A percentile compares a stretch with the other conserved stretches of the same genome.
phyloP scores from a whole-genome alignment of 495 filamentous ascomycete species.

The Podospora didyma region DNA sequence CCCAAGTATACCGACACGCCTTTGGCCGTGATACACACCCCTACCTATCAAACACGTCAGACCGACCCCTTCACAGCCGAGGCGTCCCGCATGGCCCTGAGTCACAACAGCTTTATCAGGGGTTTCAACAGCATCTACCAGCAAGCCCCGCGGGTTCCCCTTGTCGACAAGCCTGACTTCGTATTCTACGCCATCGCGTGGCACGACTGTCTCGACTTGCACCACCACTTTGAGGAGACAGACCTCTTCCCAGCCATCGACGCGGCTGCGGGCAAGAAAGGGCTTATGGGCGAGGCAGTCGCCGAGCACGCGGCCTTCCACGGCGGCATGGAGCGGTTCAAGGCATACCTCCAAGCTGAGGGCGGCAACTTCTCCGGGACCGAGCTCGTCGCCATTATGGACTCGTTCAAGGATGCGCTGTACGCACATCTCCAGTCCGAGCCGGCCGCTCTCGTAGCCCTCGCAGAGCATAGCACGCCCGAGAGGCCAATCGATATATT shows the following conservation, averaged over 20 bases:
- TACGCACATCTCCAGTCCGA: conserved; percentile 32
- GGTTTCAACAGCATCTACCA: conserved; percentile 30
- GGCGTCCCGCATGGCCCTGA: conserved; percentile 17
- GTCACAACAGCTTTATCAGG: conserved; percentile 25
- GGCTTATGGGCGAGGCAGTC: conserved; percentile 21
- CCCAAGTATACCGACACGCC: conserved; percentile 4
- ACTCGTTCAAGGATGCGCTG: conserved; percentile 29
- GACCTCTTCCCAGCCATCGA: conserved; percentile 24
- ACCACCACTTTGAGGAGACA: conserved; percentile 35
- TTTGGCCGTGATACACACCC: conserved; percentile 1
- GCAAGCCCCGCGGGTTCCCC: conserved; percentile 18
- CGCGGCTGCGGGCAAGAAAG: conserved; percentile 23
- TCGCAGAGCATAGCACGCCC: conserved; percentile 17
- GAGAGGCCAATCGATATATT: conserved; percentile 10
- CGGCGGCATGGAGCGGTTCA: conserved; percentile 24
- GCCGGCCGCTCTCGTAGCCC: conserved; percentile 25
- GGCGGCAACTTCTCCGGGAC: conserved; percentile 12
- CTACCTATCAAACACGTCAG: neutral
- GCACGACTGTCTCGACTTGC: conserved; percentile 24
- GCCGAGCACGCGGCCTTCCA: conserved; percentile 29
- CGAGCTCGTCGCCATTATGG: conserved; percentile 30
- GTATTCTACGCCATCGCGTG: conserved; percentile 31
- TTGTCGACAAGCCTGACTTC: conserved; percentile 26
- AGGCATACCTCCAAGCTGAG: conserved; percentile 22
- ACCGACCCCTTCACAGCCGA: conserved; percentile 13